These are phyloP conservation scores for Russula olivacea DNA, from an alignment of 768 basidiomycete species.

Conservation along the genomic window DNA sequence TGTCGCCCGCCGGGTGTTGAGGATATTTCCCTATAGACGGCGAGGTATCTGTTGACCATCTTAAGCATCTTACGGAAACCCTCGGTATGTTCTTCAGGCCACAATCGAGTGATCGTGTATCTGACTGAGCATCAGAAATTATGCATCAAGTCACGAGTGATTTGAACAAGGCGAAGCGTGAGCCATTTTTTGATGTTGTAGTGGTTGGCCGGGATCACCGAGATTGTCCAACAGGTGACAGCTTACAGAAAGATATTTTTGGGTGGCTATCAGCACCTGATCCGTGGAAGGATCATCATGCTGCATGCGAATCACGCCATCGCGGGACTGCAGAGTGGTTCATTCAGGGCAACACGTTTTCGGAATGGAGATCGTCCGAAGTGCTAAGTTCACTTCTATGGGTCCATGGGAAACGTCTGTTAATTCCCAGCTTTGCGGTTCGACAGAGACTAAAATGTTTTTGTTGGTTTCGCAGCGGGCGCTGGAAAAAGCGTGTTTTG, in stretches of 20 bases:
- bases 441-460: neutral
- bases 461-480: neutral
- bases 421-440: neutral
- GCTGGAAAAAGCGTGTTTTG: neutral
- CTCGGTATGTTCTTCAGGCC: too few species aligned
- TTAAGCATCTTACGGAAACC: too few species aligned
- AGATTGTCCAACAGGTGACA: neutral
- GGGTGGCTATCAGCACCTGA: neutral
- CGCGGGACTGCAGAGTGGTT: neutral
- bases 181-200: too few species aligned
- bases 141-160: too few species aligned
- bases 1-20: too few species aligned
- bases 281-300: neutral
- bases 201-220: too few species aligned
- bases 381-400: neutral
- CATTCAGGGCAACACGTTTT: neutral
- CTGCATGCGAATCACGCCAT: neutral
- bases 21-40: too few species aligned
- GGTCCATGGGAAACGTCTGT: neutral
- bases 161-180: too few species aligned
- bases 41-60: too few species aligned
- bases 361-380: neutral
- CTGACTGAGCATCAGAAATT: too few species aligned
- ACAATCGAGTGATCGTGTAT: too few species aligned
- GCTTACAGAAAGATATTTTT: neutral